phyloP scores from a whole-genome alignment of 768 basidiomycete genomes.

The Pisolithus sp. region DNA sequence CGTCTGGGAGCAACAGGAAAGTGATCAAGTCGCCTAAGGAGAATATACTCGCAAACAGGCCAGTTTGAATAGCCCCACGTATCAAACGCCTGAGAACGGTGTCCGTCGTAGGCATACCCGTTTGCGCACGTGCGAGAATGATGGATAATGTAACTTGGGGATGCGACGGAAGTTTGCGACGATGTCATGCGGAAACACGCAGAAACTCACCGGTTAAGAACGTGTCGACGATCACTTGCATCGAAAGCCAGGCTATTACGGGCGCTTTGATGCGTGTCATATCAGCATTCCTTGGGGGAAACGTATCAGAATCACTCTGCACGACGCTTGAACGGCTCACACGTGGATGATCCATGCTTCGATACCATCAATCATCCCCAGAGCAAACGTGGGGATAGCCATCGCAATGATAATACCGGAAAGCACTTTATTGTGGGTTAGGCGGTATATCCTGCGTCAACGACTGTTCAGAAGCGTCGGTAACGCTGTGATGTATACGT shows the following conservation, averaged over 20 bases:
- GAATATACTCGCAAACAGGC: conserved; percentile 43
- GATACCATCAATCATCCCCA: conserved; percentile 39
- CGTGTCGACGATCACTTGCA: conserved; percentile 38
- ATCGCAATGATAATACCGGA: conserved; percentile 27
- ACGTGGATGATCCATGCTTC: conserved; percentile 36
- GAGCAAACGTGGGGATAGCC: conserved; percentile 33
- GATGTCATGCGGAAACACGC: background rate
- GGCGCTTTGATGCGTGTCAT: conserved; percentile 34
- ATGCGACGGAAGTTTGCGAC: background rate
- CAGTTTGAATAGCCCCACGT: conserved; percentile 48
- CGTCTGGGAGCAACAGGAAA: conserved; percentile 20
- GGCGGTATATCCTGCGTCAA: background rate
- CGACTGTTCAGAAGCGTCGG: background rate
- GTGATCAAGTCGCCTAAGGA: conserved; percentile 42
- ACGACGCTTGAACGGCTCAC: conserved; percentile 20
- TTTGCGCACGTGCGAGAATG: conserved; percentile 35
- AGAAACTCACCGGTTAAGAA: conserved; percentile 33
- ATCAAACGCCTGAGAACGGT: conserved; percentile 47
- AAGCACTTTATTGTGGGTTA: conserved; percentile 10
- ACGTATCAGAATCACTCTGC: background rate
- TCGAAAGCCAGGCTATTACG: conserved; percentile 39
- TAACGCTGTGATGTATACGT: conserved; percentile 1
- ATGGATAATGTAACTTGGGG: conserved; percentile 15
- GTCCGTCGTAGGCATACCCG: conserved; percentile 44
- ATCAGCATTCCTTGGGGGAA: conserved; percentile 30